Percentiles rank a stretch among this genome's conserved stretches.
phyloP scores from a whole-genome alignment of 768 basidiomycete species.

The Boletus speciosus region DNA sequence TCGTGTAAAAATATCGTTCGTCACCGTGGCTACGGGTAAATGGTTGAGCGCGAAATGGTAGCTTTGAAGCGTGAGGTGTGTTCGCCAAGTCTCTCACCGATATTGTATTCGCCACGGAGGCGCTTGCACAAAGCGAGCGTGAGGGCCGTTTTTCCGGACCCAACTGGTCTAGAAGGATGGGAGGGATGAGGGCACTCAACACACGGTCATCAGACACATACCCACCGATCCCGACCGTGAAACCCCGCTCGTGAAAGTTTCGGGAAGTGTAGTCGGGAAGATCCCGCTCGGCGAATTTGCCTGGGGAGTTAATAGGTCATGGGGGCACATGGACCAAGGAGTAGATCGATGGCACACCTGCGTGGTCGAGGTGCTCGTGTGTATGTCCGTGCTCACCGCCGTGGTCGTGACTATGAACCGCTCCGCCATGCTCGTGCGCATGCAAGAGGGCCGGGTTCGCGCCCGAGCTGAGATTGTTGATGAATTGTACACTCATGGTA shows the following conservation, averaged over 20 bases:
- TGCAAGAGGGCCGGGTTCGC: conserved; percentile 39
- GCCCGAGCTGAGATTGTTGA: conserved; percentile 56
- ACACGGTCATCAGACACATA: conserved; percentile 35
- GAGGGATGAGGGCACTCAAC: neutral
- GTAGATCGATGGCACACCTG: conserved; percentile 49
- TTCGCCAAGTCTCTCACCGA: conserved; percentile 53
- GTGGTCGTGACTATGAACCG: conserved; percentile 49
- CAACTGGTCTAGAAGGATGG: conserved; percentile 72
- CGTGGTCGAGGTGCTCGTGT: conserved; percentile 87
- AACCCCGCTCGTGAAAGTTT: conserved; percentile 90
- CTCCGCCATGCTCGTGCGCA: conserved; percentile 47
- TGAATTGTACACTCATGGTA: conserved; percentile 67
- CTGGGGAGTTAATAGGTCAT: conserved; percentile 36
- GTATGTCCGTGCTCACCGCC: conserved; percentile 88
- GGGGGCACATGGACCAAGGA: neutral
- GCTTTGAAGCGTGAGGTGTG: neutral
- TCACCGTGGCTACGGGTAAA: conserved; percentile 71
- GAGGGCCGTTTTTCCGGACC: conserved; percentile 95
- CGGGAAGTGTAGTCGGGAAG: conserved; percentile 81
- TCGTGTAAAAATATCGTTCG: conserved; percentile 99
- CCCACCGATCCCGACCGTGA: conserved; percentile 99
- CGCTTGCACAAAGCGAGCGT: conserved; percentile 85
- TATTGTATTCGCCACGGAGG: conserved; percentile 82
- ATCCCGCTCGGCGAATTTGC: conserved; percentile 90
- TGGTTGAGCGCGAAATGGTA: conserved; percentile 4